Base-by-base conservation (phyloP, 2,329 filamentous ascomycete genomes). In the Gnomoniopsis smithogilvyi region DNA sequence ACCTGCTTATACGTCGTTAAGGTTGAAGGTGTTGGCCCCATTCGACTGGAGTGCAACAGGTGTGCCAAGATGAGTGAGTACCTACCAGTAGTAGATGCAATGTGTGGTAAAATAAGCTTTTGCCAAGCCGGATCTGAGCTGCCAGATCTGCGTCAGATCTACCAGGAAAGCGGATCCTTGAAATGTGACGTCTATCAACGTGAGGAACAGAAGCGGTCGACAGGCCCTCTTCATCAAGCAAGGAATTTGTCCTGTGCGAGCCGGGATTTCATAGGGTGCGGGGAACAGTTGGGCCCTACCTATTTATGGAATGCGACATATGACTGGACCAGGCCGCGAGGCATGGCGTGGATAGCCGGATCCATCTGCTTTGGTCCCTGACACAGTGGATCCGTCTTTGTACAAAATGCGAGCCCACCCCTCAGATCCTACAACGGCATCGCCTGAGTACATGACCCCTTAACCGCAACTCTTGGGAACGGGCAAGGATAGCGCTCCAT, bases 91-190 rank as follows among this genome's bases (percentile, higher is more conserved):
- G n/a, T n/a, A n/a, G n/a, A n/a, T n/a, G n/a, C n/a, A n/a, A n/a
- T n/a, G n/a, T n/a, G n/a, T n/a, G n/a, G n/a, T 17, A 26, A 33
- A 52, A 41, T 36, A 52, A 52, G 51, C 51, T 52, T 52, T 52
- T 45, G 51, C 51, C 51, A 52, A 52, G 51, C 51, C 51, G 21
- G 22, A 51, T n/a, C 49, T 41, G 26, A 51, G 36, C 49, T 22
- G 26, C 26, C 49, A 52, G 34, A 52, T 52, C 33, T 11, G 47
- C 26, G 17, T 49, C 47, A 7, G 47, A 26, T 30, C 26, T 4
- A 30, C 26, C 26, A 30, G 26, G 26, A 8, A 30, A 30, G 26
- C 26, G 26, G 26, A 30, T 14, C 51, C 51, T 21, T 45, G 51
- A 22, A 36, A 43, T n/a, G 51, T 52, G 51, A 52, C 51, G 36